phyloP scores from a whole-genome alignment of 2,329 filamentous ascomycete species.

The Colletotrichum filicis region DNA sequence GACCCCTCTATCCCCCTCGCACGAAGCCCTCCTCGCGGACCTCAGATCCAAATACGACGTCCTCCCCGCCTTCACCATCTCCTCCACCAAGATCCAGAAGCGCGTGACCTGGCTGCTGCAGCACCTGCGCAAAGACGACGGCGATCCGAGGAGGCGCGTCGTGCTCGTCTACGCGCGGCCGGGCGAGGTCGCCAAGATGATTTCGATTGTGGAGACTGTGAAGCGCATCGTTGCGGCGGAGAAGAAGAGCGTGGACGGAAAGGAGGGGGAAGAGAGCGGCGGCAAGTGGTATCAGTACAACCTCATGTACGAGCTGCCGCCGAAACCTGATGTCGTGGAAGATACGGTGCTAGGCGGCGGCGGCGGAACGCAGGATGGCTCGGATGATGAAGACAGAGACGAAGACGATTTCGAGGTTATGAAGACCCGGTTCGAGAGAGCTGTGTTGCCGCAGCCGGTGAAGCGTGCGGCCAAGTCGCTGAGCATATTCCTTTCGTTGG shows the following conservation, averaged over 20 bases:
- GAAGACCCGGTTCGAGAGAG: slow-evolving; percentile 66
- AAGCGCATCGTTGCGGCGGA: slow-evolving; percentile 63
- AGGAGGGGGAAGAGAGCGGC: slow-evolving; percentile 44
- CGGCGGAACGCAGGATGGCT: slow-evolving; percentile 40
- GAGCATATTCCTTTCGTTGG: slow-evolving; percentile 68
- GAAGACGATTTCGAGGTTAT: slow-evolving; percentile 66
- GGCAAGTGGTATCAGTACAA: slow-evolving; percentile 67
- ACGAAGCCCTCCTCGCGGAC: slow-evolving; percentile 54
- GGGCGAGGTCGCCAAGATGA: slow-evolving; percentile 69
- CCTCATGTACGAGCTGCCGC: slow-evolving; percentile 60
- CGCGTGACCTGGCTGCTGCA: slow-evolving; percentile 57
- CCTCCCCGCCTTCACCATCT: slow-evolving; percentile 64
- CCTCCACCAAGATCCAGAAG: slow-evolving; percentile 69
- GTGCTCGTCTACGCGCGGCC: slow-evolving; percentile 64
- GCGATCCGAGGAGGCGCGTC: slow-evolving; percentile 43
- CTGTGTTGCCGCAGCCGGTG: slow-evolving; percentile 58
- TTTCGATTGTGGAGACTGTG: slow-evolving; percentile 74
- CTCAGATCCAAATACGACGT: slow-evolving; percentile 61
- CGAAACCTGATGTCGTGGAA: slow-evolving; percentile 50
- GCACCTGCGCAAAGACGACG: slow-evolving; percentile 50
- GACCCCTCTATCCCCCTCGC: slow-evolving; percentile 47
- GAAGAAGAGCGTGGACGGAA: slow-evolving; percentile 29
- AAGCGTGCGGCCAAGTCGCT: slow-evolving; percentile 63
- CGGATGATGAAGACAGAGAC: slow-evolving; percentile 49
- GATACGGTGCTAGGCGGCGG: slow-evolving; percentile 52